Evolutionary conservation across 495 filamentous ascomycete genomes (phyloP).

Genomic region (Penicillium cataractarum): DNA sequence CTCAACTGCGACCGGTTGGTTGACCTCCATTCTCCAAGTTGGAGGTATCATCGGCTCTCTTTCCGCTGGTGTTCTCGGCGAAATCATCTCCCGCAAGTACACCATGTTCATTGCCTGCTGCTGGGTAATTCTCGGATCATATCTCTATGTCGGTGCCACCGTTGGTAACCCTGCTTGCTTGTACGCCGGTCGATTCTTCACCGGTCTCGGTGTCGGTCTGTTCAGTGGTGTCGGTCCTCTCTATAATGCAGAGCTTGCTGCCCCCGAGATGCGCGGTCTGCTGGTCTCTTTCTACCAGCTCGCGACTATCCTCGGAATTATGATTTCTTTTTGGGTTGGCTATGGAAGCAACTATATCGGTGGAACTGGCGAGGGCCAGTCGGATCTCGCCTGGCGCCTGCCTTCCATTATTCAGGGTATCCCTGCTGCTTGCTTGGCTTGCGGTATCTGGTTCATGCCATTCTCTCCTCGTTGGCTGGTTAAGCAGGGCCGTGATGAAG

Average conservation of each 20-base stretch:
- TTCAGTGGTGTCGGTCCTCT: constrained; percentile 60
- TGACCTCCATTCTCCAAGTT: constrained; percentile 67
- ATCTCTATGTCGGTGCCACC: constrained; percentile 55
- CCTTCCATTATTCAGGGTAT: constrained; percentile 54
- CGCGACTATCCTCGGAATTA: constrained; percentile 77
- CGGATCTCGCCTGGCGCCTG: constrained; percentile 51
- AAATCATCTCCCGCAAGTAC: constrained; percentile 67
- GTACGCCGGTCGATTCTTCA: constrained; percentile 65
- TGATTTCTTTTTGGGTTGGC: constrained; percentile 75
- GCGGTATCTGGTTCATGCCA: constrained; percentile 49
- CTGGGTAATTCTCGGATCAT: constrained; percentile 67
- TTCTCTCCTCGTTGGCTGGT: constrained; percentile 54
- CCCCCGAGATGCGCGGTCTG: constrained; percentile 73
- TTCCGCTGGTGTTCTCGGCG: constrained; percentile 56
- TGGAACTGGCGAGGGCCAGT: constrained; percentile 39
- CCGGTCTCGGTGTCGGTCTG: constrained; percentile 70
- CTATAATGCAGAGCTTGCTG: constrained; percentile 76
- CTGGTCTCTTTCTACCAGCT: constrained; percentile 79
- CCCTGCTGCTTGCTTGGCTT: constrained; percentile 45
- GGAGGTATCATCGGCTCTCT: constrained; percentile 77
- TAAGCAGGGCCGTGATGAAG: constrained; percentile 51
- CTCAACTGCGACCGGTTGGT: constrained; percentile 44
- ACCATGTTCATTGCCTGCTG: constrained; percentile 71
- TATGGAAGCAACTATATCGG: constrained; percentile 56
- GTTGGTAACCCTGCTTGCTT: constrained; percentile 66